Conservation (phyloP, 164 flowering plant genomes). For the Stephania yunnanensis region DNA sequence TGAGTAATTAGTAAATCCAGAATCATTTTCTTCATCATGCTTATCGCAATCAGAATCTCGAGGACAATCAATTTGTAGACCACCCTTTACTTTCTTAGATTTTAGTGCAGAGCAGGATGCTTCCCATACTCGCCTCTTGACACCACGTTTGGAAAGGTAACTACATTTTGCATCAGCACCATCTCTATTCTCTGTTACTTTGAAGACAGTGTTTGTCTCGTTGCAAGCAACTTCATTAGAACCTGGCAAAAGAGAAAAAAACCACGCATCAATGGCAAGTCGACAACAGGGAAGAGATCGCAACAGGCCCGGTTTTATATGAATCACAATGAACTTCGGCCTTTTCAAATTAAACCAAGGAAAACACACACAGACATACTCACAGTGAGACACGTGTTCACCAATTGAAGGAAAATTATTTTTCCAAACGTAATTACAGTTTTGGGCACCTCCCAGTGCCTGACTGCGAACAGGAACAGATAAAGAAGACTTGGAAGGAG, state of each 20-base stretch:
- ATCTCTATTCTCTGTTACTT: conserved; percentile 10
- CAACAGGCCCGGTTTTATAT: not conserved
- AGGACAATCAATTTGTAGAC: conserved; percentile 33
- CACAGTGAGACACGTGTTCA: conserved; percentile 21
- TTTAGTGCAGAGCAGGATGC: conserved; percentile 63
- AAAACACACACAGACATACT: not conserved
- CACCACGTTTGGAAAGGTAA: conserved; percentile 38
- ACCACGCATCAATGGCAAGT: not conserved
- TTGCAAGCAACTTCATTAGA: conserved; percentile 11
- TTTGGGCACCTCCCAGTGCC: conserved; percentile 12
- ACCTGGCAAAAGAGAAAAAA: conserved; percentile 17
- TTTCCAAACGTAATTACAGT: conserved; percentile 11
- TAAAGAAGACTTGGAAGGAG: conserved; percentile 18
- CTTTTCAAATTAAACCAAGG: not conserved
- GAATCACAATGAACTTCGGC: not conserved
- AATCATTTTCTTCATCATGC: conserved; percentile 16
- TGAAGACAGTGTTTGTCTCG: conserved; percentile 14
- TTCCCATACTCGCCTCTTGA: conserved; percentile 61
- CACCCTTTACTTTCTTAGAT: conserved; percentile 75
- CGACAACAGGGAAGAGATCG: not conserved
- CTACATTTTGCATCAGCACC: conserved; percentile 22
- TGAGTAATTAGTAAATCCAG: conserved; percentile 23
- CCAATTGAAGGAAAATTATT: conserved; percentile 1
- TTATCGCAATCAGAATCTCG: conserved; percentile 26
- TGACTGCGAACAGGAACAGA: conserved; percentile 16